Evolutionary conservation across 331 rosid species (phyloP), one percentile per base, ranked within the genome.

Genomic region (Spiraea crenata): DNA sequence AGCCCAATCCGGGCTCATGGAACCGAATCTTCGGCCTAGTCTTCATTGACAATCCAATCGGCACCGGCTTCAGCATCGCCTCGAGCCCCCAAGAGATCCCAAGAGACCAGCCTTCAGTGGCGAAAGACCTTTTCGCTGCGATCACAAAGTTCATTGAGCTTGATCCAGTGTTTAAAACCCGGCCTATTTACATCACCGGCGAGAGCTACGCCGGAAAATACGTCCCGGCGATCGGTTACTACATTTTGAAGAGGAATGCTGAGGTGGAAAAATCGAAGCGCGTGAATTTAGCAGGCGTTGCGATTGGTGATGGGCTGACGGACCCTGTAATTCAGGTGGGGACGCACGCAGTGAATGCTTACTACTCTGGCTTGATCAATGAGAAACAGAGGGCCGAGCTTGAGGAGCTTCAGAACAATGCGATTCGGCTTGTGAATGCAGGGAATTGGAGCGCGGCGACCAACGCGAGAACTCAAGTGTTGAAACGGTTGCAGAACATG

Each of bases 171-270:
- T 88, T 85, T 61, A 85, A 70, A 45, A 3, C 65, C n/a, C 75
- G 93, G n/a, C 87, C 85, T 6, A 74, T 89, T 73, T 89, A 86
- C 50, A 74, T 89, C 1, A 80, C 90, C 0, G 90, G 96, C 1
- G 85, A 82, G 74, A 89, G 92, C 73, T 89, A 89, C 58, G 88
- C 83, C 3, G 92, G 92, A 1, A 89, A 89, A 62, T 81, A 84
- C 39, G 74, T 89, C 0, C 83, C 92, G 3, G 82, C 92, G 2
- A 79, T 85, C 69, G 86, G 92, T 48, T 74, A 85, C 68, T 76
- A 81, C 13, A 83, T 89, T 45, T 67, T 79, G 84, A 69, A 81
- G 80, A 45, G 56, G 38, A 90, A 90, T 49, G 57, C 79, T 8
- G 6, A 64, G 8, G 65, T 87, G 65, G 40, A 16, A 11, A 5